phyloP scores from a whole-genome alignment of 208 protist genomes.

The Angomonas ambiguus region DNA sequence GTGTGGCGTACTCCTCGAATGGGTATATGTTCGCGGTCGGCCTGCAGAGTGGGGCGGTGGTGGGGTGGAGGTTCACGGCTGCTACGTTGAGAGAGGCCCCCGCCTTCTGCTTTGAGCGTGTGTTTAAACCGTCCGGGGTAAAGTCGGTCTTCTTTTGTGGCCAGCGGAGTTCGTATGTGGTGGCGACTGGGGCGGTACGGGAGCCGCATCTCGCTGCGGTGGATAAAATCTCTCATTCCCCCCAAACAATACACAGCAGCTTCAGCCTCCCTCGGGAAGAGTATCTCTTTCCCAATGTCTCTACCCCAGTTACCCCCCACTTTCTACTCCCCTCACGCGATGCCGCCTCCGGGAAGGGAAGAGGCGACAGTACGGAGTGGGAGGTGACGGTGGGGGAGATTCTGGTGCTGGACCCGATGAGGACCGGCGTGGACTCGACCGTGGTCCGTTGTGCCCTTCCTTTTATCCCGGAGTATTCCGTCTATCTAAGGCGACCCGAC shows the following conservation, averaged over 20 bases:
- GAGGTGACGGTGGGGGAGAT: slow-evolving; percentile 30
- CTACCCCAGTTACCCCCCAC: background rate
- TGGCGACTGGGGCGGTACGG: slow-evolving; percentile 43
- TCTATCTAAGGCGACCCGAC: slow-evolving; percentile 47
- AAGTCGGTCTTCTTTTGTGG: slow-evolving; percentile 61
- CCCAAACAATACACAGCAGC: background rate
- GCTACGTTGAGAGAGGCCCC: slow-evolving; percentile 25
- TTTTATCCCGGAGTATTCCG: slow-evolving; percentile 65
- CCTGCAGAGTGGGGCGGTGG: slow-evolving; percentile 68
- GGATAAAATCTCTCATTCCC: background rate
- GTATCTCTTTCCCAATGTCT: background rate
- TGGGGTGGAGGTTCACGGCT: slow-evolving; percentile 56
- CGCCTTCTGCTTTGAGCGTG: slow-evolving; percentile 30
- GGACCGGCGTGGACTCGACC: slow-evolving; percentile 26
- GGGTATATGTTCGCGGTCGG: slow-evolving; percentile 69
- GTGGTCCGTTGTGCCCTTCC: slow-evolving; percentile 61
- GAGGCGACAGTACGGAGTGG: background rate
- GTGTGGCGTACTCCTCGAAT: slow-evolving; percentile 49
- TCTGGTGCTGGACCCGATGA: slow-evolving; percentile 27
- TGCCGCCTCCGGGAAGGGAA: background rate
- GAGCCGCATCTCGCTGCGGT: slow-evolving; percentile 25
- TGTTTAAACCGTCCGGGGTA: slow-evolving; percentile 44
- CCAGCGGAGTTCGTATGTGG: slow-evolving; percentile 50
- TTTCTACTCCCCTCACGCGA: background rate
- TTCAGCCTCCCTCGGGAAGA: background rate